A percentile compares a stretch with the other conserved stretches of the same genome.
Evolutionary conservation across 176 grass and related monocot genomes (phyloP).

Genomic region (Luzula sylvatica): DNA sequence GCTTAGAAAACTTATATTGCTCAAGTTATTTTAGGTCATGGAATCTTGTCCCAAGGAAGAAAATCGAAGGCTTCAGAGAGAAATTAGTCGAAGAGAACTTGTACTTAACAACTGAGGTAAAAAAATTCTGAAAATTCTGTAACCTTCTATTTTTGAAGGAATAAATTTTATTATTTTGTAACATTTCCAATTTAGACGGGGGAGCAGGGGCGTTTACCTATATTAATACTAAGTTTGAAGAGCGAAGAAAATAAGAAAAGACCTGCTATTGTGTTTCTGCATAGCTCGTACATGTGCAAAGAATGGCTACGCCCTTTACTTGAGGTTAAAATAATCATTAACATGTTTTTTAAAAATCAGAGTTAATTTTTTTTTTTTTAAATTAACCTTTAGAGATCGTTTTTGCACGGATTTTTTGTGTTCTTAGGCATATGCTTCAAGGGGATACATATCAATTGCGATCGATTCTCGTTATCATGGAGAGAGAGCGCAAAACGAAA

Average conservation of each 20-base stretch:
- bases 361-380: too few species aligned
- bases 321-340: constrained; percentile 41
- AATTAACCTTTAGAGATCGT: too few species aligned
- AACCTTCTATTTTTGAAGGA: too few species aligned
- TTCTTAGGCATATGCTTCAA: constrained; percentile 79
- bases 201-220: constrained; percentile 68
- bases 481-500: constrained; percentile 59
- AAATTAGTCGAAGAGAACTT: constrained; percentile 68
- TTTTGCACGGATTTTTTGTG: constrained; percentile 5
- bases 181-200: too few species aligned
- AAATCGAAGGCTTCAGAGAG: constrained; percentile 36
- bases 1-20: neutral
- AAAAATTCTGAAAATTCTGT: too few species aligned
- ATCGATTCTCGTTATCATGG: constrained; percentile 90
- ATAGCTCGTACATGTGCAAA: constrained; percentile 95
- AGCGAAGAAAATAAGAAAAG: constrained; percentile 40
- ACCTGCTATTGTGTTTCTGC: constrained; percentile 69
- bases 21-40: constrained; percentile 44
- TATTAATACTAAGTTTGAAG: constrained; percentile 60
- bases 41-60: constrained; percentile 52
- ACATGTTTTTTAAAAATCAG: neutral
- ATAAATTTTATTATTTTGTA: too few species aligned
- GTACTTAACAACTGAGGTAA: constrained; percentile 69
- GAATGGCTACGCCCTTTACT: constrained; percentile 84
- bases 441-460: constrained; percentile 72